These are phyloP conservation scores for Monosporascus sp. DNA, from an alignment of 2,329 filamentous ascomycete genomes.

Conservation along the genomic window DNA sequence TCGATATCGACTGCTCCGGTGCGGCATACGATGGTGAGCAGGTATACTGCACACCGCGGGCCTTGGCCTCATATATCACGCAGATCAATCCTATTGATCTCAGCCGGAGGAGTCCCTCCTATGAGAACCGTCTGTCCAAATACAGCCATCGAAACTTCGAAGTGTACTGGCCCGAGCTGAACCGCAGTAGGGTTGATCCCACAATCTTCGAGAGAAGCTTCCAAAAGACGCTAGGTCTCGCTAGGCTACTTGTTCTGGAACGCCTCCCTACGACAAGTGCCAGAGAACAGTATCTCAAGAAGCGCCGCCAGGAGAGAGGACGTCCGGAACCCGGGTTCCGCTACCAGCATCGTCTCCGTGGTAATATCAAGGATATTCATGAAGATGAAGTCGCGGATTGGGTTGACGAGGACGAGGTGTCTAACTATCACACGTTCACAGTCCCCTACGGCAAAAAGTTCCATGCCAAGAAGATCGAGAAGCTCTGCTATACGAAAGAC, in stretches of 20 bases:
- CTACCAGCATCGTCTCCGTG: constrained; percentile 40
- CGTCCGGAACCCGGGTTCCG: constrained; percentile 49
- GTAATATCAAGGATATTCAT: constrained; percentile 71
- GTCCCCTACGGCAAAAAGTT: constrained; percentile 61
- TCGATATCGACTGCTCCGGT: constrained; percentile 81
- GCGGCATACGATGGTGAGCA: constrained; percentile 76
- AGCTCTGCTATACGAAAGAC: constrained; percentile 75
- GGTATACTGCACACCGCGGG: constrained; percentile 73
- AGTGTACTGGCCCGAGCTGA: constrained; percentile 70
- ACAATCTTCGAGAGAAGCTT: constrained; percentile 85
- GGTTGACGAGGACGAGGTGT: constrained; percentile 70
- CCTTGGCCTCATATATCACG: constrained; percentile 72
- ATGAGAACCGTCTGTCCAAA: constrained; percentile 81
- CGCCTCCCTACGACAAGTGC: constrained; percentile 64
- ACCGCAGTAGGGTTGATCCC: constrained; percentile 72
- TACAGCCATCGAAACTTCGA: constrained; percentile 83
- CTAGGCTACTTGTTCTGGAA: constrained; percentile 73
- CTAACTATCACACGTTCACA: constrained; percentile 73
- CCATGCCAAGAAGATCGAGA: constrained; percentile 69
- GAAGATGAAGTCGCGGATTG: constrained; percentile 83
- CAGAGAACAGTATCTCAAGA: constrained; percentile 64
- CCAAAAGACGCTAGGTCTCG: constrained; percentile 67
- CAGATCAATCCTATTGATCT: constrained; percentile 79
- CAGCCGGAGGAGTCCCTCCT: constrained; percentile 73
- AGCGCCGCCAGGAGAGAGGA: constrained; percentile 66